A percentile compares a stretch with the other conserved stretches of the same genome.
These are phyloP conservation scores for Boletus pseudopeckii DNA, from an alignment of 768 basidiomycete species.

Conservation along the genomic window DNA sequence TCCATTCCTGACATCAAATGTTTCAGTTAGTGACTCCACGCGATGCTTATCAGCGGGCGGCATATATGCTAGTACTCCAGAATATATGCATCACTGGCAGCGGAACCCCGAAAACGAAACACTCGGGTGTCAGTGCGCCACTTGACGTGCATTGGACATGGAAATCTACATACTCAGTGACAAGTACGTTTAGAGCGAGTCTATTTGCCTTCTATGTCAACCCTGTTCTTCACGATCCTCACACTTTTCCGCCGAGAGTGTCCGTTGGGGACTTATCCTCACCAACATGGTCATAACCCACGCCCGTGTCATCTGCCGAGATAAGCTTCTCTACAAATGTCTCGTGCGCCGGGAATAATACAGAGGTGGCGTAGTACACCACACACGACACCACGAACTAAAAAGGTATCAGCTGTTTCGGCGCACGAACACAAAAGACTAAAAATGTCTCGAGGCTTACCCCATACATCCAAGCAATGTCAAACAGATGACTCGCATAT, in stretches of 20 bases:
- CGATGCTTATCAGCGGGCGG: neutral
- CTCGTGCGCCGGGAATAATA: slow-evolving; percentile 27
- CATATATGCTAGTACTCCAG: neutral
- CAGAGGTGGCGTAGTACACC: slow-evolving; percentile 32
- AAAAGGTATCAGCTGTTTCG: neutral
- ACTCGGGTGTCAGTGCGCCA: neutral
- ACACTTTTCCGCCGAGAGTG: neutral
- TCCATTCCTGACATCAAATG: neutral
- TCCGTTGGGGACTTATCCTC: neutral
- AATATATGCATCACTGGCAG: neutral
- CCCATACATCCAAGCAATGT: slow-evolving; percentile 76
- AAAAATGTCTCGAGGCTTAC: slow-evolving; percentile 39
- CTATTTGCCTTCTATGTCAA: neutral
- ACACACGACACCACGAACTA: slow-evolving; percentile 28
- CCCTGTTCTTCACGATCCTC: slow-evolving; percentile 6
- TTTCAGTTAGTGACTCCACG: neutral
- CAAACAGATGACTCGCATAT: slow-evolving; percentile 54
- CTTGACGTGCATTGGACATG: neutral
- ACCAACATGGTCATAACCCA: neutral
- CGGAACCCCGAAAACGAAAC: neutral
- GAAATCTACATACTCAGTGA: neutral
- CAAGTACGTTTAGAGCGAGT: too few relatives aligned
- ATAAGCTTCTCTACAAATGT: slow-evolving; percentile 29
- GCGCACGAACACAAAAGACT: neutral
- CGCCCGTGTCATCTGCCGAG: slow-evolving; percentile 23